These are phyloP conservation scores for Talaromyces nanjingensis DNA, from an alignment of 495 filamentous ascomycete species.

Conservation along the genomic window DNA sequence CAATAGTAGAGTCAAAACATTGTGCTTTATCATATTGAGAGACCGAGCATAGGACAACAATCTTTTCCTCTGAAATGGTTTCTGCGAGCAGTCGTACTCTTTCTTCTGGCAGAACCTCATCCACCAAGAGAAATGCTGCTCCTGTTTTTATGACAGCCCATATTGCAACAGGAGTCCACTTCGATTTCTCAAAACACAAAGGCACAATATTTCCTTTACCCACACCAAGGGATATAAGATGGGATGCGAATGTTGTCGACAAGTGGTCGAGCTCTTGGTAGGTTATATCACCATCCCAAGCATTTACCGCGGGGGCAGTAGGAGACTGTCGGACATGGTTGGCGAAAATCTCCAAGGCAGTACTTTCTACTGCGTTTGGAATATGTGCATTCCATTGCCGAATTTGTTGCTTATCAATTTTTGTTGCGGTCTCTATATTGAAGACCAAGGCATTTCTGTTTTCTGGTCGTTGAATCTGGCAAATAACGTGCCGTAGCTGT, in stretches of 20 bases:
- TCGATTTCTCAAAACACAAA: conserved; percentile 39
- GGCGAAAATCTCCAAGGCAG: background rate
- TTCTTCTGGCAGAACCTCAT: conserved; percentile 2
- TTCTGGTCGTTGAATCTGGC: background rate
- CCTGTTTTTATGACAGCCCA: conserved; percentile 47
- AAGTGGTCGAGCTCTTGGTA: conserved; percentile 22
- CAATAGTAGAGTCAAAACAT: background rate
- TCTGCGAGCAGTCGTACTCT: background rate
- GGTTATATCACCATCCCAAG: conserved; percentile 28
- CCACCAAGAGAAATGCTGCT: conserved; percentile 16
- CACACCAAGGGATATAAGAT: conserved; percentile 19
- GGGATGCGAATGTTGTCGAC: conserved; percentile 26
- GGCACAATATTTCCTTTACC: conserved; percentile 27
- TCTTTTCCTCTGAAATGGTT: background rate
- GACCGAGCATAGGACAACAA: background rate
- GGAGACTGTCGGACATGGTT: conserved; percentile 4
- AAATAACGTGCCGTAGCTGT: background rate
- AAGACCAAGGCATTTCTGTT: background rate
- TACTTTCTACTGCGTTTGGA: no score
- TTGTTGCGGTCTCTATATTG: background rate
- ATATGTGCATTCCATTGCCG: background rate
- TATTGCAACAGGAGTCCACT: conserved; percentile 43
- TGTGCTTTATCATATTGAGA: background rate
- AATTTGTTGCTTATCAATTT: background rate
- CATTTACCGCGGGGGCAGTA: conserved; percentile 14